Conservation (phyloP, 257 asterid species). For the Coffea canephora region DNA sequence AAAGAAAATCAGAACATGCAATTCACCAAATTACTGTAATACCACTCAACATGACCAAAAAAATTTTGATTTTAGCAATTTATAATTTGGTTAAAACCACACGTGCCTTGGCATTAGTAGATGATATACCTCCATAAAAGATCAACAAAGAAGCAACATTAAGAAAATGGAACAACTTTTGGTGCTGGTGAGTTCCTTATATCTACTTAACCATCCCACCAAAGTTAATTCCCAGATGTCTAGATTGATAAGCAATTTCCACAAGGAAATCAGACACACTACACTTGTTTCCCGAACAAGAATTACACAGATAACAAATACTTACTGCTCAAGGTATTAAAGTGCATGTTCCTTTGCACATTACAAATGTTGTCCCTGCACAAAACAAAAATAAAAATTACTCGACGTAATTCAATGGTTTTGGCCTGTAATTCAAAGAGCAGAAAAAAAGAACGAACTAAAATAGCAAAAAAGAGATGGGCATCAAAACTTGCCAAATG, state of each 20-base stretch:
- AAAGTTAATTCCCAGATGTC: not conserved
- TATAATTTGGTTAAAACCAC: not conserved
- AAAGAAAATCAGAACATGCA: no score
- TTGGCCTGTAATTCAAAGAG: not conserved
- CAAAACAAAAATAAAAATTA: slow-evolving; percentile 8
- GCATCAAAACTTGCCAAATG: slow-evolving; percentile 72
- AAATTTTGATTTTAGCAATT: not conserved
- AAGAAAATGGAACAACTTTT: not conserved
- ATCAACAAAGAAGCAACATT: not conserved
- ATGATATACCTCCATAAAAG: not conserved
- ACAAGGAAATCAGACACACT: not conserved
- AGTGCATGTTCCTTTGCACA: slow-evolving; percentile 83
- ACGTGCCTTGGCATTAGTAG: not conserved
- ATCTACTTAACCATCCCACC: not conserved
- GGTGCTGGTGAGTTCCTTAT: not conserved
- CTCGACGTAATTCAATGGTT: not conserved
- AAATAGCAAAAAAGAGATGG: not conserved
- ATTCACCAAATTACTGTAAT: not conserved
- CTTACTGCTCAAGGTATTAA: slow-evolving; percentile 78
- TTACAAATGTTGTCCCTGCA: slow-evolving; percentile 89
- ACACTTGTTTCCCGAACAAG: not conserved
- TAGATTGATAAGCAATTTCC: not conserved
- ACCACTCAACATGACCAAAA: not conserved
- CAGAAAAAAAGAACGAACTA: not conserved
- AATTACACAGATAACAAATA: slow-evolving; percentile 15